Percentiles rank a stretch among this genome's conserved stretches.
Evolutionary conservation across 2,329 filamentous ascomycete genomes (phyloP).

Genomic region (Dothistroma septosporum): DNA sequence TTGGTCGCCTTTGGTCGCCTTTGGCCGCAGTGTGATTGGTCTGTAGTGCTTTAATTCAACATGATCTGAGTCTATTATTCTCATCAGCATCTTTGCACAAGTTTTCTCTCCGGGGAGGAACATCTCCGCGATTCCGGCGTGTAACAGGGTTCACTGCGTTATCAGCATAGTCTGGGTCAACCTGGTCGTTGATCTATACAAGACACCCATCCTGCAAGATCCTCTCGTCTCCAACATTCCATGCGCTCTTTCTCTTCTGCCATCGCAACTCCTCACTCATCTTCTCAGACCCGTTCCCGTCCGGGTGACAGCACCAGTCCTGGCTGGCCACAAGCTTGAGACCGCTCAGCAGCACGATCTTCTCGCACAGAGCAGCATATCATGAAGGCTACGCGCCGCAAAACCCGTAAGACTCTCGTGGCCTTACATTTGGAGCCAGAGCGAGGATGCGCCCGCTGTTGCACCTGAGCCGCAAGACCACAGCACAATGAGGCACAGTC

Average conservation of each 20-base stretch:
- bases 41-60: background rate
- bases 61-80: background rate
- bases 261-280: no score
- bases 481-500: background rate
- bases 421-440: background rate
- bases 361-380: background rate
- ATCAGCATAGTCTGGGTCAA: no score
- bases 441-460: background rate
- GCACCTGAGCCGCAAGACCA: background rate
- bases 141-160: no score
- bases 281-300: background rate
- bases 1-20: conserved; percentile 47
- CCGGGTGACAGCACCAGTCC: background rate
- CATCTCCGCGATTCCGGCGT: no score
- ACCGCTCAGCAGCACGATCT: background rate
- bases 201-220: no score
- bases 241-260: no score
- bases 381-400: background rate
- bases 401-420: background rate
- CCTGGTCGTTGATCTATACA: no score
- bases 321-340: no score
- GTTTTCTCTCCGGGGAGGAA: no score
- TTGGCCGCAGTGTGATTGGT: conserved; percentile 49
- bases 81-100: background rate
- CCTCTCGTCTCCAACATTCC: no score